Evolutionary conservation across 2,329 filamentous ascomycete genomes (phyloP).

Genomic region (Mycosphaerella arachidis): DNA sequence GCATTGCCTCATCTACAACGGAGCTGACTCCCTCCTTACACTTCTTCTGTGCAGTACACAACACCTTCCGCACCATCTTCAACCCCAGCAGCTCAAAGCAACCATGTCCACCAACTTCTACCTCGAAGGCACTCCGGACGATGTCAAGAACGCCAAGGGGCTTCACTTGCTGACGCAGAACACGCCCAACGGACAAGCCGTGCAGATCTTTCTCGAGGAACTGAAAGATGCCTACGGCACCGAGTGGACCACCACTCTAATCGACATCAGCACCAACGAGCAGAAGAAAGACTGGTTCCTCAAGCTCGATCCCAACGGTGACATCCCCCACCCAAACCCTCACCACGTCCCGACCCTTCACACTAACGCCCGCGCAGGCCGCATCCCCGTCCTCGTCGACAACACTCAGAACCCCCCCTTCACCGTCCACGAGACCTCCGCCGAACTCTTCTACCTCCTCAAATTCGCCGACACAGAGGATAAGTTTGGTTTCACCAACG

Average conservation of each 20-base stretch:
- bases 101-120: constrained; percentile 41
- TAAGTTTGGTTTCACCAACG: constrained; percentile 50
- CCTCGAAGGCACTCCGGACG: constrained; percentile 42
- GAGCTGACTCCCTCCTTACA: neutral
- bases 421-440: constrained; percentile 51
- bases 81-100: neutral
- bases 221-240: constrained; percentile 48
- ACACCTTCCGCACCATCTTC: neutral
- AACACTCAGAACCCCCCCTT: constrained; percentile 48
- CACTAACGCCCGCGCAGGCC: constrained; percentile 22
- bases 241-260: constrained; percentile 46
- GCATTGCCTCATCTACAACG: neutral
- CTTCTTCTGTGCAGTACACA: neutral
- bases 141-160: constrained; percentile 48
- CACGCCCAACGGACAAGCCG: constrained; percentile 51
- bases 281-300: constrained; percentile 56
- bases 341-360: constrained; percentile 11
- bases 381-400: constrained; percentile 50
- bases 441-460: constrained; percentile 51
- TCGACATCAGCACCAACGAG: constrained; percentile 49
- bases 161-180: constrained; percentile 50
- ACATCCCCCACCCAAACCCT: neutral
- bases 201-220: constrained; percentile 54
- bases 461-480: constrained; percentile 48
- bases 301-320: constrained; percentile 37